Evolutionary conservation across 2,329 filamentous ascomycete genomes (phyloP).

Genomic region (Fusarium sp.): DNA sequence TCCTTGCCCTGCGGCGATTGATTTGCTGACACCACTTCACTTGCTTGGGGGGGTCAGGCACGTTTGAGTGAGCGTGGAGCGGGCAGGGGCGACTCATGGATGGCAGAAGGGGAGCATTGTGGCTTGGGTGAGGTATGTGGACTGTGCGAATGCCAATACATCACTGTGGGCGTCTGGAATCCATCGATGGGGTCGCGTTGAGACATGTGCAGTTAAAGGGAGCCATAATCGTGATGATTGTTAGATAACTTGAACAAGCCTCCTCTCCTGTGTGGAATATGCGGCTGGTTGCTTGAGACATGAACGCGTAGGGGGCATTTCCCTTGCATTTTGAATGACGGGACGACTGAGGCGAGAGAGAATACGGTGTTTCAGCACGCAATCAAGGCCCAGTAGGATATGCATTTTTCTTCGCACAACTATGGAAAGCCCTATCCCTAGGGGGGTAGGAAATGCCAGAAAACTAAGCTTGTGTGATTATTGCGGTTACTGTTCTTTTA

Average conservation of each 20-base stretch:
- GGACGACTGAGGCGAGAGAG: neutral
- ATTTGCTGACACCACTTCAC: constrained; percentile 30
- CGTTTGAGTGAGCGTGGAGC: constrained; percentile 23
- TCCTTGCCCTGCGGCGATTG: constrained; percentile 29
- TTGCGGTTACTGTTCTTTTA: neutral
- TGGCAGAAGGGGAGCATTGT: constrained; percentile 23
- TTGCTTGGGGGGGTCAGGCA: constrained; percentile 14
- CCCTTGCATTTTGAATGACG: neutral
- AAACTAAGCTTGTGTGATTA: neutral
- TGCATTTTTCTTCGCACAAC: neutral
- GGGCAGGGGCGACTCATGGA: constrained; percentile 13
- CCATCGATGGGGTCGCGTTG: neutral
- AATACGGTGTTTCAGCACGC: neutral
- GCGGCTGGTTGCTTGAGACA: neutral
- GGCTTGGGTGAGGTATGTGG: constrained; percentile 29
- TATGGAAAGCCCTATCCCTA: neutral
- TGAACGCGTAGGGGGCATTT: neutral
- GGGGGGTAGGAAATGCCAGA: neutral
- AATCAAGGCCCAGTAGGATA: neutral
- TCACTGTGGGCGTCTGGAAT: constrained; percentile 27
- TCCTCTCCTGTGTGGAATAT: neutral
- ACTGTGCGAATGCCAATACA: neutral
- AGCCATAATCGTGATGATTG: neutral
- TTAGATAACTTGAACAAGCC: neutral
- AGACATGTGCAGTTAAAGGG: neutral